Base-by-base conservation (phyloP, 352 stramenopile genomes). In the Phytophthora meadii region DNA sequence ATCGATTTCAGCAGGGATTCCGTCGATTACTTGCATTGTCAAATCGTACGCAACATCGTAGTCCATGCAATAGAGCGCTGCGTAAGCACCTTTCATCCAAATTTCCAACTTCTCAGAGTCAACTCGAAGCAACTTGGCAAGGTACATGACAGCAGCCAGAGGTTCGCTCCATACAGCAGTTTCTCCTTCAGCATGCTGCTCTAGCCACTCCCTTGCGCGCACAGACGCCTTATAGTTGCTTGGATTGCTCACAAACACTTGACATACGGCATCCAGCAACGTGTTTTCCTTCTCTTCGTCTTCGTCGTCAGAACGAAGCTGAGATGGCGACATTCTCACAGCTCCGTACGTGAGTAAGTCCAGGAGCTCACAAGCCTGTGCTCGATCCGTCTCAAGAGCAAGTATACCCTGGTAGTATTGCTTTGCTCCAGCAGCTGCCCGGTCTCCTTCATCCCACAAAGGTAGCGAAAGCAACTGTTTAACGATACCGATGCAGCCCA, bases 1-100 rank as follows among this genome's bases (percentile, higher is more conserved):
- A 25, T 65, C 44, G 11, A 53, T 15, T 4, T 64, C 56, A n/a
- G 27, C 30, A 4, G 69, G 34, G 15, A 76, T 68, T 4, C 49
- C 71, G 40, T 70, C 54, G 4, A 79, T 67, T 19, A 89, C 63
- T 54, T 79, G 55, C 32, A 71, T 77, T 1, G 77, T 84, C 30
- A 93, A 57, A 10, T 68, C 54, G 28, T 82, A 77, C 12, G 82
- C 79, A 46, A 84, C 75, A 32, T 90, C 81, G 19, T 81, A 91
- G 58, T 93, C 82, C 32, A 75, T 71, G 34, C 81, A 90, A 32
- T 91, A 90, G 1, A 93, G 56, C 3, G 84, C 81, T 5, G 84
- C 77, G 54, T 91, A 89, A 5, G 82, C 79, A 9, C 79, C 81
- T 66, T 90, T 88, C 65, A 90, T 77, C 65, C 72, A 59, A 37